Percentiles rank a stretch among this genome's conserved stretches.
These are phyloP conservation scores for Lasiodiplodia sp. DNA, from an alignment of 2,329 filamentous ascomycete species.

Conservation along the genomic window DNA sequence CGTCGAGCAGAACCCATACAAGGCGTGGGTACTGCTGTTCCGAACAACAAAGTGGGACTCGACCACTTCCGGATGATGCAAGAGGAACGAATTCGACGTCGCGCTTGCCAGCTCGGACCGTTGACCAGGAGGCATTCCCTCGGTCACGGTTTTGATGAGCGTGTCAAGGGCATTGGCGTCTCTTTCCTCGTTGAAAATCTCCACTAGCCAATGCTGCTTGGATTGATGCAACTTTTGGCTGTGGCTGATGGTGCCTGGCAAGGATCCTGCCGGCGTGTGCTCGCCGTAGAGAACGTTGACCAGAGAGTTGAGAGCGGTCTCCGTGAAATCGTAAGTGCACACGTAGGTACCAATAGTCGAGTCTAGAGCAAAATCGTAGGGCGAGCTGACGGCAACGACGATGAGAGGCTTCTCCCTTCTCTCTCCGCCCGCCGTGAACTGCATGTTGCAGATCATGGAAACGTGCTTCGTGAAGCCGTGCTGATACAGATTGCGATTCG, in stretches of 20 bases:
- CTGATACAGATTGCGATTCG: conserved; percentile 92
- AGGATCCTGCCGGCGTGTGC: conserved; percentile 60
- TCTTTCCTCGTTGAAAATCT: conserved; percentile 81
- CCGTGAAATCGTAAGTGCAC: conserved; percentile 96
- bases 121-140: conserved; percentile 69
- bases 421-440: conserved; percentile 73
- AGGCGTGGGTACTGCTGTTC: conserved; percentile 87
- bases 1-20: conserved; percentile 92
- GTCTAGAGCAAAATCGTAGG: conserved; percentile 96
- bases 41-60: conserved; percentile 91
- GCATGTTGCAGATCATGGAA: conserved; percentile 91
- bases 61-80: conserved; percentile 73
- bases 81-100: conserved; percentile 76
- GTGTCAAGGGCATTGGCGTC: conserved; percentile 77
- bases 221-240: conserved; percentile 87
- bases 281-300: conserved; percentile 87
- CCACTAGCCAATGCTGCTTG: conserved; percentile 94
- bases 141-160: conserved; percentile 74
- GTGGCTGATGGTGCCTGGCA: conserved; percentile 79
- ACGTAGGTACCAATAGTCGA: conserved; percentile 89
- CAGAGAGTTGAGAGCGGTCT: conserved; percentile 84
- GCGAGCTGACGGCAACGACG: conserved; percentile 91
- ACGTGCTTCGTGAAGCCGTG: conserved; percentile 95
- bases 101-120: conserved; percentile 73
- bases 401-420: conserved; percentile 81